Conservation (phyloP, 108 stramenopile species). For the Fistulifera solaris region DNA sequence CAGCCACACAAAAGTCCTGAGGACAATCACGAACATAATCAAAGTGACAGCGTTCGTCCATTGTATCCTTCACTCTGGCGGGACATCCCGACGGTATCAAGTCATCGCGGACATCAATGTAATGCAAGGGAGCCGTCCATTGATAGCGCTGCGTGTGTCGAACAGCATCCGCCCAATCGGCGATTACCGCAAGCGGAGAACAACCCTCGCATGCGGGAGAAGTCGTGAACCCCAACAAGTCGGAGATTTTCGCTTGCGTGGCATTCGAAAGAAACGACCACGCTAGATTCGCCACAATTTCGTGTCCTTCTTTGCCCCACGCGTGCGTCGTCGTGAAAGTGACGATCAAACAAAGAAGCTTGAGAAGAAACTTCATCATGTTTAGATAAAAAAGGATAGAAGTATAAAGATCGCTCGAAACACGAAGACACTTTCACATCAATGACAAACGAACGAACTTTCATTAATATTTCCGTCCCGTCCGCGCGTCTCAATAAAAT, state of each 20-base stretch:
- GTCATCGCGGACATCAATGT: slow-evolving; percentile 46
- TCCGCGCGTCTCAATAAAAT: too few relatives aligned
- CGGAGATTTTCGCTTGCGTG: slow-evolving; percentile 12
- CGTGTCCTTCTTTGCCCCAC: slow-evolving; percentile 49
- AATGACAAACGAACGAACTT: too few relatives aligned
- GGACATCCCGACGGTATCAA: slow-evolving; percentile 32
- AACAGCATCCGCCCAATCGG: slow-evolving; percentile 59
- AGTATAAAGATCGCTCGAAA: too few relatives aligned
- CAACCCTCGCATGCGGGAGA: slow-evolving; percentile 1
- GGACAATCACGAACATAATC: slow-evolving; percentile 41
- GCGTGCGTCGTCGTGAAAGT: neutral
- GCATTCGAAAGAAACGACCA: slow-evolving; percentile 23
- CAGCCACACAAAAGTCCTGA: slow-evolving; percentile 38
- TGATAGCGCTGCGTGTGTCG: slow-evolving; percentile 22
- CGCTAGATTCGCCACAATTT: slow-evolving; percentile 48
- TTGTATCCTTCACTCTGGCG: neutral
- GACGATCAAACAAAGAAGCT: neutral
- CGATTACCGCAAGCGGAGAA: slow-evolving; percentile 34
- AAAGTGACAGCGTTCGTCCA: slow-evolving; percentile 20
- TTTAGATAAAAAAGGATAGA: too few relatives aligned
- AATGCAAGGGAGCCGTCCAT: slow-evolving; percentile 43
- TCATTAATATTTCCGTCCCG: too few relatives aligned
- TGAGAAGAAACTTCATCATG: too few relatives aligned
- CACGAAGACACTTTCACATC: too few relatives aligned
- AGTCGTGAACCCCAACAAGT: slow-evolving; percentile 11